A percentile compares a stretch with the other conserved stretches of the same genome.
phyloP scores from a whole-genome alignment of 306 rosid genomes.

The Gleditsia sinensis region DNA sequence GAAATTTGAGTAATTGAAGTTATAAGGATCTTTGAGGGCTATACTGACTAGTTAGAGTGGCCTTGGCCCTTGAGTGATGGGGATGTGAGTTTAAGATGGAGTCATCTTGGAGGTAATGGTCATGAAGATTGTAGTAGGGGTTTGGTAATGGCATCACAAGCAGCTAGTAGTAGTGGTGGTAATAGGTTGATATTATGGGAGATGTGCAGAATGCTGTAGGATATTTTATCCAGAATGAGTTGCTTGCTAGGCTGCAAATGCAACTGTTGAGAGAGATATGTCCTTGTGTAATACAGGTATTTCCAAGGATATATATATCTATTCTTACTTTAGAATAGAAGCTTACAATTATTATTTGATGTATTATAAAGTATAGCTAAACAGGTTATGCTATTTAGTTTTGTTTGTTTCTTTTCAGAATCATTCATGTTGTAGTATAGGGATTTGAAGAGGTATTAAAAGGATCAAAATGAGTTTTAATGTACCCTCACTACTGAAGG shows the following conservation, averaged over 20 bases:
- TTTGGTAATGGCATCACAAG: background rate
- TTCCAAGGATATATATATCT: too few relatives aligned
- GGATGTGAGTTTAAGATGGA: background rate
- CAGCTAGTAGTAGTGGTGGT: slow-evolving; percentile 2
- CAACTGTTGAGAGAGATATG: too few relatives aligned
- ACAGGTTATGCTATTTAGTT: background rate
- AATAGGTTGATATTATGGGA: slow-evolving; percentile 16
- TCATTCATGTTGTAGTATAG: background rate
- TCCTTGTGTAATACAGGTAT: too few relatives aligned
- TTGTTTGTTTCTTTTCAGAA: background rate
- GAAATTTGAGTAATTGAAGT: too few relatives aligned
- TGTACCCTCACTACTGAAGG: background rate
- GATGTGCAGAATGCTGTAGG: slow-evolving; percentile 25
- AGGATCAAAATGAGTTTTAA: background rate
- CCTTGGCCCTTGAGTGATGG: too few relatives aligned
- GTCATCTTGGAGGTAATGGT: too few relatives aligned
- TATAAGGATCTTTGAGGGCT: slow-evolving; percentile 3
- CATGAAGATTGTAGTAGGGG: background rate
- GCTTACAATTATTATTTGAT: background rate
- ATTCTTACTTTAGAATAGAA: too few relatives aligned
- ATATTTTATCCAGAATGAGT: background rate
- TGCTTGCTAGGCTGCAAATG: background rate
- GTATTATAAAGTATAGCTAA: background rate
- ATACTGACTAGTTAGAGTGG: background rate
- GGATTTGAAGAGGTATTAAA: background rate